Conservation (phyloP, 2,329 filamentous ascomycete genomes). For the Colletotrichum acutatum region DNA sequence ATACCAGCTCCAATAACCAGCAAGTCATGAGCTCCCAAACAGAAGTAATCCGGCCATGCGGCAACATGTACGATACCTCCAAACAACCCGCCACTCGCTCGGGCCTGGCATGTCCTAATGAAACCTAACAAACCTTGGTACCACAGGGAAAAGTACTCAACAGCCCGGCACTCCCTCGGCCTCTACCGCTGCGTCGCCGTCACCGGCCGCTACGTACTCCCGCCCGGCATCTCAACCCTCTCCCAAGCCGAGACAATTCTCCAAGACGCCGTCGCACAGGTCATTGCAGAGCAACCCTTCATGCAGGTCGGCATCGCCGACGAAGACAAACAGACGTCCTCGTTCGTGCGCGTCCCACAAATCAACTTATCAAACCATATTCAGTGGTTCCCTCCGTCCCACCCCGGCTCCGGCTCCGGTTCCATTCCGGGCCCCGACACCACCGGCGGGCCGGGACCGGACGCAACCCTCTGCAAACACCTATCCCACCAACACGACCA, state of each 20-base stretch:
- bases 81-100: too few species aligned
- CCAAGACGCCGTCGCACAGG: slow-evolving; percentile 49
- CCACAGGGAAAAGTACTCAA: slow-evolving; percentile 56
- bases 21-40: not conserved
- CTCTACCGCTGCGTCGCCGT: slow-evolving; percentile 59
- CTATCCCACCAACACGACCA: slow-evolving; percentile 54
- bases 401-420: slow-evolving; percentile 22
- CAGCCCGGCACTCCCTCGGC: slow-evolving; percentile 58
- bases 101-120: too few species aligned
- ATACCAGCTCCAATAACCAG: not conserved
- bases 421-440: too few species aligned
- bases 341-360: slow-evolving; percentile 54
- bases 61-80: slow-evolving; percentile 16
- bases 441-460: not conserved
- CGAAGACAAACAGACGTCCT: slow-evolving; percentile 55
- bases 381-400: slow-evolving; percentile 44
- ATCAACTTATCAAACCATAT: slow-evolving; percentile 58
- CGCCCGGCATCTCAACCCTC: not conserved
- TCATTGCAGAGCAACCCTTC: slow-evolving; percentile 57
- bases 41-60: slow-evolving; percentile 24
- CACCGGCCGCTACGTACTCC: slow-evolving; percentile 54
- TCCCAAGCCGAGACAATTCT: slow-evolving; percentile 39
- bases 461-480: slow-evolving; percentile 41
- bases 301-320: slow-evolving; percentile 60
- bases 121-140: too few species aligned